Evolutionary conservation across 2,329 filamentous ascomycete genomes (phyloP).

Genomic region (Acrocalymma vagum): DNA sequence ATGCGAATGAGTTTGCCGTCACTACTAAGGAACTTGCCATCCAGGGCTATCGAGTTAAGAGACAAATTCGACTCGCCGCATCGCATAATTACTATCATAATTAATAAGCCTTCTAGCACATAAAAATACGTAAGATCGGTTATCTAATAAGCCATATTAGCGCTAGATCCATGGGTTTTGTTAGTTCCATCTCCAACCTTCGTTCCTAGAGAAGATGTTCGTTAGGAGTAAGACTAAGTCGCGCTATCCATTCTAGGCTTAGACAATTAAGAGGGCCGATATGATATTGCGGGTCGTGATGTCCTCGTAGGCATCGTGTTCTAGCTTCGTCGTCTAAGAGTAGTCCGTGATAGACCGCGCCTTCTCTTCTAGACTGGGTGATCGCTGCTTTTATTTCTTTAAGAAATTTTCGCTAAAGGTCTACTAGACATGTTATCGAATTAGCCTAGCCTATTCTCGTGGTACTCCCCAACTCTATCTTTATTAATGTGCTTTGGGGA

Average conservation of each 20-base stretch:
- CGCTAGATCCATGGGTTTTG: conserved; percentile 4
- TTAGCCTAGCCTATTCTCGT: background rate
- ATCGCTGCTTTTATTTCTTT: conserved; percentile 10
- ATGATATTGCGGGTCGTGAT: conserved; percentile 8
- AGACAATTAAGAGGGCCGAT: conserved; percentile 4
- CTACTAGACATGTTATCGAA: conserved; percentile 1
- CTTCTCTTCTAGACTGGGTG: conserved; percentile 3
- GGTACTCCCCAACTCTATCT: no score
- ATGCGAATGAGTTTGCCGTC: conserved; percentile 21
- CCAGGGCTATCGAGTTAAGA: conserved; percentile 8
- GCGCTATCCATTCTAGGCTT: conserved; percentile 10
- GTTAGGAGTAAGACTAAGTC: conserved; percentile 8
- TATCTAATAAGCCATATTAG: conserved; percentile 9
- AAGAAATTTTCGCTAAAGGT: conserved; percentile 5
- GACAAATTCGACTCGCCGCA: conserved; percentile 11
- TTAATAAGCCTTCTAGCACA: conserved; percentile 12
- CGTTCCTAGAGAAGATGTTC: conserved; percentile 8
- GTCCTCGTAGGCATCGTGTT: conserved; percentile 10
- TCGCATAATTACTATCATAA: conserved; percentile 17
- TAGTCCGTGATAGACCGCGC: conserved; percentile 9
- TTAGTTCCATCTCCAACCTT: conserved; percentile 9
- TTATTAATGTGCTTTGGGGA: no score
- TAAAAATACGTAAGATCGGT: conserved; percentile 12
- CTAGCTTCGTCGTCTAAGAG: conserved; percentile 8
- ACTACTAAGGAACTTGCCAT: conserved; percentile 10